Evolutionary conservation across 148 eudicot genomes (phyloP), one percentile per base, ranked within the genome.

Genomic region (Silene conica): DNA sequence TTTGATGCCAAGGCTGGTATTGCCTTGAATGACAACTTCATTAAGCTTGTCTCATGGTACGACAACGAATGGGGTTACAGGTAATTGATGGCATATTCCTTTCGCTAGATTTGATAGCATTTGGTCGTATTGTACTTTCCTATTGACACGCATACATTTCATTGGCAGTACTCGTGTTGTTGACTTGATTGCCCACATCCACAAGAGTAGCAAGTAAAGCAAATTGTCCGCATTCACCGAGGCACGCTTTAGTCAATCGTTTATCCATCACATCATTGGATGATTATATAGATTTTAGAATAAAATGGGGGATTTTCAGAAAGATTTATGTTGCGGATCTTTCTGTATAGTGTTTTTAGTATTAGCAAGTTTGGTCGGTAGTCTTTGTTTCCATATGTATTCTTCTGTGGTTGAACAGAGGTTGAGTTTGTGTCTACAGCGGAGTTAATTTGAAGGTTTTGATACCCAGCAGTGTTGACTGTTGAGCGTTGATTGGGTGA

Each of bases 1-100:
- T 92, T 92, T 55, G 97, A 92, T 80, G 95, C 97, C 77, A 89
- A 89, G 88, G 97, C 97, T 12, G 97, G 97, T 31, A 92, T 92
- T 74, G 92, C 97, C 48, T 82, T 92, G 90, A 92, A 81, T 22
- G 83, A 89, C 7, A 77, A 77, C 72, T 93, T 93, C 41, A 87
- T 83, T 45, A 93, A 93, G 87, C 76, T 93, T 8, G 93, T 93
- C 31, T 76, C 98, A 13, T 93, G 98, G 98, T 93, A 93, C 59
- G 98, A 93, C 87, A 93, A 93, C 64, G 98, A 93, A 70, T 78
- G 84, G 92, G 98, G 98, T 68, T 93, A 93, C 96, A 93, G 98
- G 98, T 93, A 93, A 77, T 15, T 46, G 11, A 15, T 64, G 18
- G 9, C 50, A 2, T 23, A 5, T 1, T 50, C 8, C 18, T 22